Percentiles rank a stretch among this genome's conserved stretches.
These are phyloP conservation scores for Lenwebbia sp. DNA, from an alignment of 345 rosid species.

Conservation along the genomic window DNA sequence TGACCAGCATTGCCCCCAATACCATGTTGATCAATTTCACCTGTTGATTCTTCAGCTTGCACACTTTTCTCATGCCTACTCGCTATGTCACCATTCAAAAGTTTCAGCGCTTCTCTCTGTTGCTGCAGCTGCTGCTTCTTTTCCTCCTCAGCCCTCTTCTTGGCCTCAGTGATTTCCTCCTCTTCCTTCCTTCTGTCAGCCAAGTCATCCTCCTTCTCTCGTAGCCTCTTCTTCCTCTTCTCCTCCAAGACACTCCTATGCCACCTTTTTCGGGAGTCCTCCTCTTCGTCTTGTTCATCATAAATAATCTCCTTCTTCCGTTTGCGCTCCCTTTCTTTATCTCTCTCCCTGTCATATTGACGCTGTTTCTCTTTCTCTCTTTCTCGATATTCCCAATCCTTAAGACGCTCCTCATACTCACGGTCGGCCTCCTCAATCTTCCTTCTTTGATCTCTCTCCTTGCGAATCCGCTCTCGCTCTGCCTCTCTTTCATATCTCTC, in stretches of 20 bases:
- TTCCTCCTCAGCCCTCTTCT: conserved; percentile 74
- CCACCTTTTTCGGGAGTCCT: conserved; percentile 80
- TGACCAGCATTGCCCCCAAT: conserved; percentile 9
- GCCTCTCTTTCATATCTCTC: conserved; percentile 89
- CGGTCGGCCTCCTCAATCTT: conserved; percentile 90
- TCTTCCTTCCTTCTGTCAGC: conserved; percentile 67
- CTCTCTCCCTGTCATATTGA: conserved; percentile 89
- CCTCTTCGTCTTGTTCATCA: conserved; percentile 81
- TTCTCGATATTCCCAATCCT: conserved; percentile 94
- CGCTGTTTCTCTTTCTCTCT: conserved; percentile 87
- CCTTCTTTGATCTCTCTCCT: conserved; percentile 92
- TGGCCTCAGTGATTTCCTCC: conserved; percentile 79
- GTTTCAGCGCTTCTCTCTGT: conserved; percentile 45
- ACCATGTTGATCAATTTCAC: conserved; percentile 26
- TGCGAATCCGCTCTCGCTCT: conserved; percentile 74
- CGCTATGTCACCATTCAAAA: conserved; percentile 27
- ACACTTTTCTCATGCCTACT: conserved; percentile 32
- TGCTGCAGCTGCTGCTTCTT: conserved; percentile 40
- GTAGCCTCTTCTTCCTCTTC: conserved; percentile 54
- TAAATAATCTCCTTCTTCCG: conserved; percentile 72
- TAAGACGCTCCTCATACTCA: conserved; percentile 74
- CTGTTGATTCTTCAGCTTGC: conserved; percentile 16
- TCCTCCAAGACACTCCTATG: conserved; percentile 68
- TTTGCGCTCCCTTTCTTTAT: conserved; percentile 85
- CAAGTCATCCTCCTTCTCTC: conserved; percentile 84